Base-by-base conservation (phyloP, 2,329 filamentous ascomycete genomes). In the Cadophora sp. region DNA sequence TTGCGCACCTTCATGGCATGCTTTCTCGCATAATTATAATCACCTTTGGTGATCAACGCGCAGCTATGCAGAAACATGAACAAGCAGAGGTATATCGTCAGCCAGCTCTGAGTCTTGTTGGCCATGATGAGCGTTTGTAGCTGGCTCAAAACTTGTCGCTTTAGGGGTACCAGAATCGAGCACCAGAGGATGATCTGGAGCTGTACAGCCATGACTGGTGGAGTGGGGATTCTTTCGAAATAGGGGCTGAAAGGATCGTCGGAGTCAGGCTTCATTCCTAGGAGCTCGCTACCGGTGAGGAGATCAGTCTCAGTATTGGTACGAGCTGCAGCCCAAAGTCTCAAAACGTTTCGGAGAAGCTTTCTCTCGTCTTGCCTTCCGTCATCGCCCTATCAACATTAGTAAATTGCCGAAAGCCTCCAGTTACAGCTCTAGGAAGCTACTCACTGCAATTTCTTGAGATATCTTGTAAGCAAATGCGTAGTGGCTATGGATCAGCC, bases 11-110 rank as follows among this genome's bases (percentile, higher is more conserved):
- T 48, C n/a, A 48, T 6, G 5, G 45, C 45, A 48, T 48, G 18
- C 45, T 48, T 48, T 22, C 45, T 48, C 6, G 45, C 45, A 8
- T 22, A 22, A 13, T 48, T 13, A 6, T 22, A 48, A 20, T 48
- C 45, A n/a, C n/a, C 45, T 22, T 48, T 24, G 4, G 45, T 48
- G n/a, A 48, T 48, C 45, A 48, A 18, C 6, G 45, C 45, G n/a
- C 45, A 48, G 45, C 20, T 22, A 22, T 22, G 45, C n/a, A 48
- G n/a, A 5, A 48, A 48, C 45, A 48, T 48, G n/a, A 48, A 48
- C 20, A 48, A 20, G 45, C 45, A 48, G 20, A 48, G 45, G n/a
- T 48, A 48, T 20, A 48, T 48, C n/a, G n/a, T 48, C 45, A 48
- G n/a, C n/a, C 45, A 48, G n/a, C 45, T 48, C 9, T 20, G 6